A percentile compares a stretch with the other conserved stretches of the same genome.
phyloP scores from a whole-genome alignment of 1,284 basidiomycete species.

The Taiwanofungus camphoratus region DNA sequence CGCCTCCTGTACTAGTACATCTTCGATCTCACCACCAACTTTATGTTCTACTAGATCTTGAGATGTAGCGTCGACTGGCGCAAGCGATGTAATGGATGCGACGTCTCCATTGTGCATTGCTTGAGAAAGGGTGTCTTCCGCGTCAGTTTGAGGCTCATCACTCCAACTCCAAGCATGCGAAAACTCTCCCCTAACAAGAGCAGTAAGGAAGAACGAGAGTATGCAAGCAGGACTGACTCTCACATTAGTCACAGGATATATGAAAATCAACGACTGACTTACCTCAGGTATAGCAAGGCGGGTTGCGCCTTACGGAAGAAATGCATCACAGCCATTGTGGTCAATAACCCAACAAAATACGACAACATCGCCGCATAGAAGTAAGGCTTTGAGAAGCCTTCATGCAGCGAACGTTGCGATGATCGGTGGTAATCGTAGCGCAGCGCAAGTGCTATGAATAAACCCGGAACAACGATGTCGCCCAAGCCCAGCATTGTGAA shows the following conservation, averaged over 20 bases:
- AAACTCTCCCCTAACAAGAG: constrained; percentile 51
- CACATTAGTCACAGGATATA: constrained; percentile 6
- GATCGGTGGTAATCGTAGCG: constrained; percentile 74
- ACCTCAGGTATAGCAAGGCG: constrained; percentile 90
- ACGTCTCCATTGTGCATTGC: constrained; percentile 6
- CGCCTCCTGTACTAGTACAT: background rate
- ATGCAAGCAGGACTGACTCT: constrained; percentile 60
- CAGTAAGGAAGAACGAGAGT: constrained; percentile 51
- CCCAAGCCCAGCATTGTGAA: constrained; percentile 93
- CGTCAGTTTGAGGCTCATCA: constrained; percentile 32
- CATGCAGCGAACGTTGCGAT: constrained; percentile 22
- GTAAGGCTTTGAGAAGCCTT: constrained; percentile 66
- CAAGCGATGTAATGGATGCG: background rate
- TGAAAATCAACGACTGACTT: background rate
- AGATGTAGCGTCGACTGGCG: background rate
- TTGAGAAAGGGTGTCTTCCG: constrained; percentile 2
- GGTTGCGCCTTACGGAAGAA: constrained; percentile 79
- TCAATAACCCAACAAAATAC: constrained; percentile 75
- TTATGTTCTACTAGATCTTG: background rate
- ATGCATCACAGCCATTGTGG: constrained; percentile 90
- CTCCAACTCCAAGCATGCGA: constrained; percentile 59
- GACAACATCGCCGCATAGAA: constrained; percentile 69
- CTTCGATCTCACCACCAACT: background rate
- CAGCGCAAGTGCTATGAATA: constrained; percentile 84
- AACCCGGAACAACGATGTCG: constrained; percentile 87